Evolutionary conservation across 2,329 filamentous ascomycete species (phyloP).

Genomic region (Stagonosporopsis tanaceti): DNA sequence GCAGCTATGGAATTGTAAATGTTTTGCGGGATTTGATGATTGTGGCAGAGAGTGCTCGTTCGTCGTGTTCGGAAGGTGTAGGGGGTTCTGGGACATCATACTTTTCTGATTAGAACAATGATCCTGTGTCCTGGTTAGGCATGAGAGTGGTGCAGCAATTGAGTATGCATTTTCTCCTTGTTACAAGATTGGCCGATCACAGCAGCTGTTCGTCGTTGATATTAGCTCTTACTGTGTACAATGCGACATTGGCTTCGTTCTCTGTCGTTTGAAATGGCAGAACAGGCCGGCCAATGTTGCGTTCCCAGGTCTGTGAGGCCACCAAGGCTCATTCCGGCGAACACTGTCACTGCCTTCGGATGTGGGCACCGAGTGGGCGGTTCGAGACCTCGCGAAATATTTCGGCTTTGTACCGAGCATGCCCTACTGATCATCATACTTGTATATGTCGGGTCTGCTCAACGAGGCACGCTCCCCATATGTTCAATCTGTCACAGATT

Average conservation of each 20-base stretch:
- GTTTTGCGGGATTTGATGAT: neutral
- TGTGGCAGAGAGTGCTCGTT: neutral
- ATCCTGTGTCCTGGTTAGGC: too few relatives aligned
- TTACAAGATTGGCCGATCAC: too few relatives aligned
- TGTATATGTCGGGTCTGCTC: neutral
- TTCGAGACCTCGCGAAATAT: neutral
- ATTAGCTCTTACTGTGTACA: too few relatives aligned
- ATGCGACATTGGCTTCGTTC: too few relatives aligned
- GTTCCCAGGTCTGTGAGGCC: neutral
- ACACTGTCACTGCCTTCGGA: neutral
- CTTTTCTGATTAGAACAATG: too few relatives aligned
- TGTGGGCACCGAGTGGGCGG: neutral
- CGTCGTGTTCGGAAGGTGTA: too few relatives aligned
- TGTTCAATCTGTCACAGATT: neutral
- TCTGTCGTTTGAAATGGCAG: neutral
- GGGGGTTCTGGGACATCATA: too few relatives aligned
- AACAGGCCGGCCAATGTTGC: neutral
- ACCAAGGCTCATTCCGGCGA: conserved; percentile 8
- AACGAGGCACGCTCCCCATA: neutral
- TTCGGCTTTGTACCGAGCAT: neutral
- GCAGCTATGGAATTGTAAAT: neutral
- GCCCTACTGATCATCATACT: neutral
- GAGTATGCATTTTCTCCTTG: too few relatives aligned
- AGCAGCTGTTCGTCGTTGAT: too few relatives aligned
- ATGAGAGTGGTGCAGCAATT: too few relatives aligned